Evolutionary conservation across 2,329 filamentous ascomycete genomes (phyloP).

Genomic region (Colletotrichum sidae): DNA sequence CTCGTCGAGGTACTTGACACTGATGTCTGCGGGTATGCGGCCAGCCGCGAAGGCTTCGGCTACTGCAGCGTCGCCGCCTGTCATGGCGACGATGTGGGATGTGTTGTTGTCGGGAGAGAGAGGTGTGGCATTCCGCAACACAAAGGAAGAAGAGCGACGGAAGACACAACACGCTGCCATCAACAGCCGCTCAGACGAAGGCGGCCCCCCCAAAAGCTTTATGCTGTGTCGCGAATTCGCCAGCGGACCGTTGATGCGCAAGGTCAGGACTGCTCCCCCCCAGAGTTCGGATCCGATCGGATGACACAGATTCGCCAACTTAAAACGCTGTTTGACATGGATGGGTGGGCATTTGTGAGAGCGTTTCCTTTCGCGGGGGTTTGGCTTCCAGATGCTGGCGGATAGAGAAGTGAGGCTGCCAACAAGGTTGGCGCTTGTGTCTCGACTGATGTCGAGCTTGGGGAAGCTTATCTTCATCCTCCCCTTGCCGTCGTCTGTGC

Average conservation of each 20-base stretch:
- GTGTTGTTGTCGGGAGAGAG: conserved; percentile 7
- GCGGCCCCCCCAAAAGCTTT: conserved; percentile 14
- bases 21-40: conserved; percentile 48
- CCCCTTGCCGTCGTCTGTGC: conserved; percentile 13
- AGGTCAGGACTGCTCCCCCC: conserved; percentile 7
- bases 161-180: neutral
- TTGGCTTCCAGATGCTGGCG: neutral
- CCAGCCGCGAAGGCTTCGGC: conserved; percentile 49
- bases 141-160: neutral
- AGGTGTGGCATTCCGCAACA: conserved; percentile 1
- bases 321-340: conserved; percentile 11
- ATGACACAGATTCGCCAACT: conserved; percentile 37
- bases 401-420: conserved; percentile 28
- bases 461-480: conserved; percentile 17
- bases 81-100: conserved; percentile 17
- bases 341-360: neutral
- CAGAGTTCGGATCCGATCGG: conserved; percentile 27
- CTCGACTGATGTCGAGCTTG: conserved; percentile 29
- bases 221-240: conserved; percentile 1
- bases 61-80: conserved; percentile 37
- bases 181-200: neutral
- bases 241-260: neutral
- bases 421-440: conserved; percentile 34
- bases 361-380: too few species aligned
- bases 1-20: conserved; percentile 49